phyloP scores from a whole-genome alignment of 805 yeast genomes.

The Dipodascopsis uninucleata region DNA sequence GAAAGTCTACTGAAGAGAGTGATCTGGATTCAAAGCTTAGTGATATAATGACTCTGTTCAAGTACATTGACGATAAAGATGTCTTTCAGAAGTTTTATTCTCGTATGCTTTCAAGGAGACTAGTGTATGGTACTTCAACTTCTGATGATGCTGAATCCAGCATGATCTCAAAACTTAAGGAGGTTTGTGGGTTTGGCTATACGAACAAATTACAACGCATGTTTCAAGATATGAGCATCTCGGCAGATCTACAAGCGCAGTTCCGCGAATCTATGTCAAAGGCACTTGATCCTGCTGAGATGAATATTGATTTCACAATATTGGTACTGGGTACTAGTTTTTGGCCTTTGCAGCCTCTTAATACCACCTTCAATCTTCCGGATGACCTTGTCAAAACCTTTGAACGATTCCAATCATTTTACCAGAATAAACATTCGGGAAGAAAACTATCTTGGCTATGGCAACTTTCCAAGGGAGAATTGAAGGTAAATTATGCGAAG shows the following conservation, averaged over 20 bases:
- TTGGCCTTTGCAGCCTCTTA: constrained; percentile 69
- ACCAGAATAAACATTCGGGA: constrained; percentile 74
- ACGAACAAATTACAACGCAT: constrained; percentile 90
- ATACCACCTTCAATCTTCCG: constrained; percentile 60
- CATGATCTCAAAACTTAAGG: constrained; percentile 79
- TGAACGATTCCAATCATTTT: constrained; percentile 63
- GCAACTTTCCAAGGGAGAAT: constrained; percentile 89
- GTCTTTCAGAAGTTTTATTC: constrained; percentile 92
- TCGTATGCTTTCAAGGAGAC: constrained; percentile 80
- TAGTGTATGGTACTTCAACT: constrained; percentile 80
- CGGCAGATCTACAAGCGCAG: constrained; percentile 64
- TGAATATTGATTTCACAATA: constrained; percentile 54
- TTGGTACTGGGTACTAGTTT: constrained; percentile 79
- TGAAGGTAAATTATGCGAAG: constrained; percentile 78
- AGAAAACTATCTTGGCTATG: constrained; percentile 93
- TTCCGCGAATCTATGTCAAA: constrained; percentile 50
- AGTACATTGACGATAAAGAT: constrained; percentile 88
- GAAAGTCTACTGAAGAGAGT: constrained; percentile 57
- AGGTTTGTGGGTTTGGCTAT: constrained; percentile 86
- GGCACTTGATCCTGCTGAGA: constrained; percentile 34
- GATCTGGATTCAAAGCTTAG: constrained; percentile 70
- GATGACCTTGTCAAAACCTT: constrained; percentile 59
- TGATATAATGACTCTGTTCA: constrained; percentile 81
- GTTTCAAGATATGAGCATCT: constrained; percentile 90
- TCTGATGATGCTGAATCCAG: constrained; percentile 81